Percentiles rank a stretch among this genome's conserved stretches.
These are phyloP conservation scores for Sphaerulina populicola DNA, from an alignment of 2,329 filamentous ascomycete species.

Conservation along the genomic window DNA sequence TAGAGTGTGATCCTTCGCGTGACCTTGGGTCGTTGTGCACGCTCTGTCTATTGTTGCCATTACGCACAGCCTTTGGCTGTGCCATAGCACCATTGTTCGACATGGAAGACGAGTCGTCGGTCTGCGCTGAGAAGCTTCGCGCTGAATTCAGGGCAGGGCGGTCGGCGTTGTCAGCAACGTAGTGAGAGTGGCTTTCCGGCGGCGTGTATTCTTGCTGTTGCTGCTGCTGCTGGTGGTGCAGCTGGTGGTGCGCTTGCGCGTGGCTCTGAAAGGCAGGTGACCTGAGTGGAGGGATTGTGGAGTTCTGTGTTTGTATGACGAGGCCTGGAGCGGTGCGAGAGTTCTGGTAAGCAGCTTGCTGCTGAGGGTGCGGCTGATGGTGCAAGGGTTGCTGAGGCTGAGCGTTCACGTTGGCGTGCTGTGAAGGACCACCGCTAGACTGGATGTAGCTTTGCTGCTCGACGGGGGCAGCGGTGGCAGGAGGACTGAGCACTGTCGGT, in stretches of 20 bases:
- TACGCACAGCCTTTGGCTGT: constrained; percentile 24
- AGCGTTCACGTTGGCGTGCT: constrained; percentile 18
- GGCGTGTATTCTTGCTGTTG: constrained; percentile 19
- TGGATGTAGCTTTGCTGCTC: background rate
- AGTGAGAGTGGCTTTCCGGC: constrained; percentile 22
- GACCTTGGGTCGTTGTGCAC: constrained; percentile 27
- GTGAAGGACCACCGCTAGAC: background rate
- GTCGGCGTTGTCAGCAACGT: constrained; percentile 16
- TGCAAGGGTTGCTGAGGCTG: constrained; percentile 27
- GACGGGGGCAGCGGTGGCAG: constrained; percentile 11
- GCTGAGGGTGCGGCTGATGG: constrained; percentile 27
- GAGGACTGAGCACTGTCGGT: constrained; percentile 20
- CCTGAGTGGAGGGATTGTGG: constrained; percentile 11
- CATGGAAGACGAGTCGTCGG: constrained; percentile 29
- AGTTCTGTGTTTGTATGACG: constrained; percentile 22
- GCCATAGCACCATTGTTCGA: constrained; percentile 28
- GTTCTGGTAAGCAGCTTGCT: constrained; percentile 22
- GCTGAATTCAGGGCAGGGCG: constrained; percentile 22
- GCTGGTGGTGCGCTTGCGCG: constrained; percentile 11
- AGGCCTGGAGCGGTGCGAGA: constrained; percentile 20
- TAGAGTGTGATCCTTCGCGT: constrained; percentile 24
- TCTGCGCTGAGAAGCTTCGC: constrained; percentile 28
- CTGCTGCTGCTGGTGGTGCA: constrained; percentile 1
- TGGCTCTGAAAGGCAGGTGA: constrained; percentile 10
- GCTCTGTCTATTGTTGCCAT: constrained; percentile 29